Evolutionary conservation across 2,329 filamentous ascomycete genomes (phyloP), one percentile per base, ranked within the genome.

Genomic region (Aspergillus sp.): DNA sequence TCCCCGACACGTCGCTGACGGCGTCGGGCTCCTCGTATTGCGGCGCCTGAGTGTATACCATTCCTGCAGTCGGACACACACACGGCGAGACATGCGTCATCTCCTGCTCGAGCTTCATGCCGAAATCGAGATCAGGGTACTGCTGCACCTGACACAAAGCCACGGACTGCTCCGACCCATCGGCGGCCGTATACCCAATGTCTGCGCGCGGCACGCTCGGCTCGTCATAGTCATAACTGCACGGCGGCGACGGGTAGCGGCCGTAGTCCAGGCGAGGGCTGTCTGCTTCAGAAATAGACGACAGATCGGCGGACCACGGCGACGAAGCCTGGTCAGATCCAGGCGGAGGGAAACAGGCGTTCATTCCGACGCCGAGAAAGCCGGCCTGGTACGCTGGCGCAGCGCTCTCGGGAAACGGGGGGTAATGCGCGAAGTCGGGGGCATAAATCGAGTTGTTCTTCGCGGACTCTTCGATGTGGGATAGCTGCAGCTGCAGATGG

Each of bases 251-350:
- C 25, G 42, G 34, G 29, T 45, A 44, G 28, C 41, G 44, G 10
- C 6, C 10, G 19, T 22, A 22, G 10, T 22, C 19, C 10, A 22
- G 10, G 11, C 34, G 42, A 8, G 45, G 43, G 17, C 47, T 53
- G 26, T 53, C 52, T 10, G 44, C 37, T 10, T 43, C 50, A 4
- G 53, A 43, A 5, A 40, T 40, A 2, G 44, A 46, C 5, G 47
- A 46, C 10, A 48, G 29, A 6, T 43, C 45, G 16, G 38, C 42
- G 29, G 43, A 37, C 45, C 44, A 51, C 4, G 42, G 31, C 5
- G 43, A 39, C 8, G 36, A 5, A 34, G 38, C 7, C 33, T 34
- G 13, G 10, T 40, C 14, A 37, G 44, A 22, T 12, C 26, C 36
- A 14, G 32, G 24, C 10, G 20, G 26, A n/a, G 40, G 41, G 10